Evolutionary conservation across 331 rosid genomes (phyloP).

Genomic region (Saraca asoca): DNA sequence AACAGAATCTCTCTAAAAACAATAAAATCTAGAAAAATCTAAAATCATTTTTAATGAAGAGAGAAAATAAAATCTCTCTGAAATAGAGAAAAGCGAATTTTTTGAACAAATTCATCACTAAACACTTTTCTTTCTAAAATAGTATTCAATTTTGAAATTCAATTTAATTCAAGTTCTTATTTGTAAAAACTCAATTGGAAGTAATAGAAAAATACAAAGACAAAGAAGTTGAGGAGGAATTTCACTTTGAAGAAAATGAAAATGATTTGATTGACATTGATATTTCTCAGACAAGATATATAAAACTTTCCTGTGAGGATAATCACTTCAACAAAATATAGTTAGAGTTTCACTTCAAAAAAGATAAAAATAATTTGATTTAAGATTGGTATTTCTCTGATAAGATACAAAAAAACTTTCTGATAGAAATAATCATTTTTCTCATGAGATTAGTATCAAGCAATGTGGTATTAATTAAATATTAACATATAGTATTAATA

Average conservation of each 20-base stretch:
- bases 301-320: slow-evolving; percentile 42
- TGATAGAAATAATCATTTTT: too few relatives aligned
- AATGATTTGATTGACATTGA: slow-evolving; percentile 90
- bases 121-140: slow-evolving; percentile 33
- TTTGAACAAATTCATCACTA: slow-evolving; percentile 35
- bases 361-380: too few relatives aligned
- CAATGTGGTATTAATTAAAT: slow-evolving; percentile 33
- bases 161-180: slow-evolving; percentile 39
- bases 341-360: too few relatives aligned
- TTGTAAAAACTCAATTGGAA: slow-evolving; percentile 82
- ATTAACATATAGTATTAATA: slow-evolving; percentile 25
- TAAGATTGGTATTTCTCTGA: too few relatives aligned
- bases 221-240: slow-evolving; percentile 55
- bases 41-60: slow-evolving; percentile 14
- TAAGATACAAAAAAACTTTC: too few relatives aligned
- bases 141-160: slow-evolving; percentile 39
- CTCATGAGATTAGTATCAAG: slow-evolving; percentile 44
- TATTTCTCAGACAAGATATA: slow-evolving; percentile 54
- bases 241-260: slow-evolving; percentile 83
- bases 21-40: neutral
- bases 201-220: slow-evolving; percentile 76
- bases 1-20: neutral
- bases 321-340: too few relatives aligned
- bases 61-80: slow-evolving; percentile 32
- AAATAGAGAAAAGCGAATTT: slow-evolving; percentile 24